Evolutionary conservation across 1,284 basidiomycete genomes (phyloP), one percentile per base, ranked within the genome.

Genomic region (Papiliotrema fonsecae): DNA sequence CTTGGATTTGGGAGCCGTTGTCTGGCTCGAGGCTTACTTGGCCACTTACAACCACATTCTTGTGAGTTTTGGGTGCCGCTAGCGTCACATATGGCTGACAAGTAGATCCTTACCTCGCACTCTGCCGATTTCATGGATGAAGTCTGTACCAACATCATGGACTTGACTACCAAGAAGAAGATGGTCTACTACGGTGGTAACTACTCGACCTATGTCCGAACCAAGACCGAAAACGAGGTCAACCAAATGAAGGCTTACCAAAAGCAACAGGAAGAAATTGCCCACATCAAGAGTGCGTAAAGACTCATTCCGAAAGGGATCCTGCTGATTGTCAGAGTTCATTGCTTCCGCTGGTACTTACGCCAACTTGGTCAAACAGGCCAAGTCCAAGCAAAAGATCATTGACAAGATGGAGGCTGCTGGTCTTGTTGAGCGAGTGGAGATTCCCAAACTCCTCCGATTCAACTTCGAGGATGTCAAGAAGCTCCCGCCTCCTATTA

Each of bases 331-430:
- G 24, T 19, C 55, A 90, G 87, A 73, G 70, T 91, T 97, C 81
- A 97, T 97, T 63, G 91, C 94, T 14, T 93, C 88, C 36, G 94
- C 94, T 37, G 94, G 94, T 84, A 97, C 94, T 40, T 97, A 97
- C 70, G 94, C 94, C 69, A 98, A 97, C 76, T 82, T 97, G 63
- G 94, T 97, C 68, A 90, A 86, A 73, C 94, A 98, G 77, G 94
- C 94, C 65, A 97, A 98, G 79, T 97, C 92, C 42, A 98, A 98
- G 78, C 94, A 97, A 75, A 97, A 98, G 76, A 96, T 96, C 58
- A 96, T 98, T 75, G 94, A 98, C 81, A 98, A 98, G 83, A 97
- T 98, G 94, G 94, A 97, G 79, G 94, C 94, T n/a, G 94, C 93
- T 13, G 94, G 94, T 63, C 80, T 97, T 37, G 81, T 97, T 65